These are phyloP conservation scores for Aspergillus arachidicola DNA, from an alignment of 2,329 filamentous ascomycete species.

Conservation along the genomic window DNA sequence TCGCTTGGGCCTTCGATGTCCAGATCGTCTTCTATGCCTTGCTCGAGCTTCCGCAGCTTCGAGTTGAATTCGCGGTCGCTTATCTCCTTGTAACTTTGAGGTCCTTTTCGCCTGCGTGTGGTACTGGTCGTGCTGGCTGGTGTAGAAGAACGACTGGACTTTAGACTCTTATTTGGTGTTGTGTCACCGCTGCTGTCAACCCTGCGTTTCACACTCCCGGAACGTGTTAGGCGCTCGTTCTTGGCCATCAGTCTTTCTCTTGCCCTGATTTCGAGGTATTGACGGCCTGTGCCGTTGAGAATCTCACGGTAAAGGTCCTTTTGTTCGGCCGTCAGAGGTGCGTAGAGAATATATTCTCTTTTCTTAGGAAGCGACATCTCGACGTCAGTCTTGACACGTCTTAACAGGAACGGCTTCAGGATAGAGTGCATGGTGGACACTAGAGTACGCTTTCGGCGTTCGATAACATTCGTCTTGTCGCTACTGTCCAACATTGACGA, in stretches of 20 bases:
- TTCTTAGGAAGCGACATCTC: constrained; percentile 92
- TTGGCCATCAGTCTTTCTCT: constrained; percentile 50
- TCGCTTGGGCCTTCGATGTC: constrained; percentile 47
- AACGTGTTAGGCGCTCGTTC: constrained; percentile 37
- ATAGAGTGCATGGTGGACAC: constrained; percentile 91
- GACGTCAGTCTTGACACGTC: constrained; percentile 90
- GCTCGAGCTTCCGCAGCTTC: constrained; percentile 54
- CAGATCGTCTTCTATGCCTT: constrained; percentile 61
- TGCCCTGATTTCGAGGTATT: constrained; percentile 54
- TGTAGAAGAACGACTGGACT: constrained; percentile 74
- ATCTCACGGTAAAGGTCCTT: constrained; percentile 88
- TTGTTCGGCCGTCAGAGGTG: constrained; percentile 87
- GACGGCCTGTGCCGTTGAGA: constrained; percentile 70
- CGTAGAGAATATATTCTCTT: constrained; percentile 92
- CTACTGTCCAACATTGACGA: constrained; percentile 84
- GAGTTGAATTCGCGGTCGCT: constrained; percentile 85
- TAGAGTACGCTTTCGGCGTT: constrained; percentile 74
- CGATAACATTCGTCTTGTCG: constrained; percentile 75
- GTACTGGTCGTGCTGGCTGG: constrained; percentile 60
- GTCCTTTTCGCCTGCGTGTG: constrained; percentile 54
- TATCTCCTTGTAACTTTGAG: constrained; percentile 66
- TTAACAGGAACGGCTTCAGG: constrained; percentile 83
- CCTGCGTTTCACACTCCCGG: constrained; percentile 62
- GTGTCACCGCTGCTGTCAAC: constrained; percentile 45
- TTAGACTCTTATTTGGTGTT: constrained; percentile 69